phyloP scores from a whole-genome alignment of 768 basidiomycete species.

The Suillus subluteus region DNA sequence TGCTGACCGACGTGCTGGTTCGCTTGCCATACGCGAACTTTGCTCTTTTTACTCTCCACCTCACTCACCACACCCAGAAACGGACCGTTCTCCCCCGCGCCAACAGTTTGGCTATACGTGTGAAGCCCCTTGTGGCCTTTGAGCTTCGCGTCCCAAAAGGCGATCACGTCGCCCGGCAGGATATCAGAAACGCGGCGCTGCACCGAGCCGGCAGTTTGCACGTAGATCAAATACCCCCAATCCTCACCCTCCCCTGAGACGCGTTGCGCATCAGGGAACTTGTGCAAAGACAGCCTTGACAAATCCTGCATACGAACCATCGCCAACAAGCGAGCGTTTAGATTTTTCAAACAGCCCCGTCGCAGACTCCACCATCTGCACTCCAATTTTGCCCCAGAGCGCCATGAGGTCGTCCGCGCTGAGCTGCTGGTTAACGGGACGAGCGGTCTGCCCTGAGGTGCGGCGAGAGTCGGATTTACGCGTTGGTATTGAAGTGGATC shows the following conservation, averaged over 20 bases:
- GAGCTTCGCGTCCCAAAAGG: constrained; percentile 74
- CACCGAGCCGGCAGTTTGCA: constrained; percentile 67
- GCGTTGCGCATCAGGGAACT: constrained; percentile 63
- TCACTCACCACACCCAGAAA: constrained; percentile 79
- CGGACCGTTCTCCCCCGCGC: constrained; percentile 51
- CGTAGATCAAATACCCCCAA: constrained; percentile 79
- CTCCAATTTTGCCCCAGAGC: constrained; percentile 75
- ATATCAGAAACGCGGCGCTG: constrained; percentile 79
- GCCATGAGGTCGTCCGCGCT: constrained; percentile 69
- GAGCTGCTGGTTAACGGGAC: constrained; percentile 40
- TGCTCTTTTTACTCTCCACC: constrained; percentile 85
- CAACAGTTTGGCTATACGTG: constrained; percentile 64
- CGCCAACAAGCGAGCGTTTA: constrained; percentile 77
- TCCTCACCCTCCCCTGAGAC: constrained; percentile 34
- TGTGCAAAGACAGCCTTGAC: constrained; percentile 65
- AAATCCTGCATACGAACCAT: constrained; percentile 84
- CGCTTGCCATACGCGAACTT: constrained; percentile 84
- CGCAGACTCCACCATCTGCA: constrained; percentile 73
- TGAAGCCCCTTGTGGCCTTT: constrained; percentile 82
- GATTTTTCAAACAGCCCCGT: constrained; percentile 71
- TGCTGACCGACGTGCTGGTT: constrained; percentile 85
- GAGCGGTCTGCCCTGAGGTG: constrained; percentile 16
- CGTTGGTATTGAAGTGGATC: constrained; percentile 30
- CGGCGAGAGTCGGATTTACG: constrained; percentile 19
- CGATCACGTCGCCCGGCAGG: constrained; percentile 83